Percentiles rank a stretch among this genome's conserved stretches.
phyloP scores from a whole-genome alignment of 495 filamentous ascomycete species.

The Extremus antarcticus region DNA sequence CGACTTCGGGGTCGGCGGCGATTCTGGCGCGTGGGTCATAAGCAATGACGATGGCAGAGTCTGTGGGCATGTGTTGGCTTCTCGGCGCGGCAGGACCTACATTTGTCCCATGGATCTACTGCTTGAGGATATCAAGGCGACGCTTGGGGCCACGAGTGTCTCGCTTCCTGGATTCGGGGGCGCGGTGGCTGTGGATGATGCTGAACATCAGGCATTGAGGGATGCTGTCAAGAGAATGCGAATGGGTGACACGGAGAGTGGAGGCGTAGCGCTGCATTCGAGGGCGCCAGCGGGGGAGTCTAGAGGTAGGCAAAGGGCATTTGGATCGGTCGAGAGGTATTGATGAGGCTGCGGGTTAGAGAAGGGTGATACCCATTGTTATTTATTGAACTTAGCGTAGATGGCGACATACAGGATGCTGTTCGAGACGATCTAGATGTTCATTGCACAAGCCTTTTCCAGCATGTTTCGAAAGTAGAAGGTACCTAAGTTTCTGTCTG shows the following conservation, averaged over 20 bases:
- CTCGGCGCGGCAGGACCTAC: constrained; percentile 64
- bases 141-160: constrained; percentile 48
- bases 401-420: too few species aligned
- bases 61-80: constrained; percentile 80
- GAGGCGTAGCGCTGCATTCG: not conserved
- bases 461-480: too few species aligned
- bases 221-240: not conserved
- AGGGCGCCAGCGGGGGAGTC: not conserved
- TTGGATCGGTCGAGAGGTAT: not conserved
- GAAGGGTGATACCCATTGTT: not conserved
- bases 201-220: not conserved
- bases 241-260: not conserved
- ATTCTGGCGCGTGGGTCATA: constrained; percentile 89
- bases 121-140: constrained; percentile 70
- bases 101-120: constrained; percentile 91
- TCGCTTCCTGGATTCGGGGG: constrained; percentile 37
- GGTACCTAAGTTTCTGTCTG: too few species aligned
- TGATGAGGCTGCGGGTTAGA: not conserved
- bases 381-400: too few species aligned
- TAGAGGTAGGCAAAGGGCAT: not conserved
- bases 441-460: too few species aligned
- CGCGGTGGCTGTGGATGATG: not conserved
- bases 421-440: too few species aligned
- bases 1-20: constrained; percentile 69
- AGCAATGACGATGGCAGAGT: constrained; percentile 68